Evolutionary conservation across 2,329 filamentous ascomycete species (phyloP), one percentile per base, ranked within the genome.

Genomic region (Diplodia seriata): DNA sequence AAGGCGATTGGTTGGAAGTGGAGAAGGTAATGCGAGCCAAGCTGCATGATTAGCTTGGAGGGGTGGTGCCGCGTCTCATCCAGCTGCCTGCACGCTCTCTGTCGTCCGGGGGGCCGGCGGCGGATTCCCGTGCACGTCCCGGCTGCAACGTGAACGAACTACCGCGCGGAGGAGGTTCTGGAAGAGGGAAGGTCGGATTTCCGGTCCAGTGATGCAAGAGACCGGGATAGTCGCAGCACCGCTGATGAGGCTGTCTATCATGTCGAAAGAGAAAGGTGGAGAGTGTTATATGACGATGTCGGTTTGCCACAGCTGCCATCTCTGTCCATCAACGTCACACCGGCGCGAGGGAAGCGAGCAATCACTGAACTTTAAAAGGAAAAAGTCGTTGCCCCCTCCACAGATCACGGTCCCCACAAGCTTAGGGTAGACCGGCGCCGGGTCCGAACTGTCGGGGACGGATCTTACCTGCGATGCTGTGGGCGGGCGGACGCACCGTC

Each of bases 381-480:
- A 53, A 53, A 31, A 53, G 50, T 31, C 1, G 26, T 47, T 47
- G 43, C 43, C 7, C 43, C 8, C 43, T 47, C 43, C 43, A 47
- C 43, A 47, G 43, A 47, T 47, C 43, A 47, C 18, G 9, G 43
- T 47, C 43, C 43, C 43, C 43, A 47, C 43, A 47, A 38, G 43
- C 43, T 47, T 20, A 47, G 43, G 43, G 43, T 20, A 47, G 18
- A 56, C 54, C 26, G 54, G 26, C 15, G 26, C 18, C 57, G 40
- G 40, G 40, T n/a, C 18, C 57, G 57, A 18, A 62, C 26, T 49
- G 47, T 62, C 57, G 40, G 57, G 23, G 23, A 49, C 18, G 31
- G 57, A 62, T 62, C 57, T 62, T 26, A 62, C 26, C 36, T 40
- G 14, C n/a, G 26, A 62, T 11, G 26, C 14, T 23, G 23, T 43